phyloP scores from a whole-genome alignment of 1,139 yeast genomes.

The Debaryomyces nepalensis region DNA sequence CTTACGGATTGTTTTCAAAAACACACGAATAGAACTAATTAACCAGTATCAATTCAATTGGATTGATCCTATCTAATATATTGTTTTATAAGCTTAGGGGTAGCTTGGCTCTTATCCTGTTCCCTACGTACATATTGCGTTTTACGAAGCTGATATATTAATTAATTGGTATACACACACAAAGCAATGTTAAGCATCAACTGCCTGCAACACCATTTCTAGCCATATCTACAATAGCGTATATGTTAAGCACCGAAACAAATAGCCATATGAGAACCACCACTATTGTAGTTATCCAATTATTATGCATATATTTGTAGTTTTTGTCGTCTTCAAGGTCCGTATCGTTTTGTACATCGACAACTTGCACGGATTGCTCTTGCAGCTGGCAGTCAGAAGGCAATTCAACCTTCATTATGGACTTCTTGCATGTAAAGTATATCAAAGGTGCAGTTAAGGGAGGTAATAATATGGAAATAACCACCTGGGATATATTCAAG shows the following conservation, averaged over 20 bases:
- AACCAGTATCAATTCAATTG: constrained; percentile 5
- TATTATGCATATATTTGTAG: constrained; percentile 59
- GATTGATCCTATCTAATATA: constrained; percentile 4
- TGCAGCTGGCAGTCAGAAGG: constrained; percentile 21
- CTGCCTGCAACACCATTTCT: constrained; percentile 38
- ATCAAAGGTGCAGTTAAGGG: constrained; percentile 78
- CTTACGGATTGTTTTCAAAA: not conserved
- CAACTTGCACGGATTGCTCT: constrained; percentile 13
- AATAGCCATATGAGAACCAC: constrained; percentile 65
- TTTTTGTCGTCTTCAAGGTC: constrained; percentile 20
- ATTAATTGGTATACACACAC: not conserved
- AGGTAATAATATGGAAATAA: constrained; percentile 72
- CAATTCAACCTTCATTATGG: constrained; percentile 61
- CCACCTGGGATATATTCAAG: constrained; percentile 77
- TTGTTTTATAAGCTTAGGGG: not conserved
- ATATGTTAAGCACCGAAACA: constrained; percentile 65
- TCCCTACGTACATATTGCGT: constrained; percentile 2
- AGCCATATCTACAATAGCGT: constrained; percentile 70
- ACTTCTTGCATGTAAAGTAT: constrained; percentile 68
- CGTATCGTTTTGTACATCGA: constrained; percentile 14
- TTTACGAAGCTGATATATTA: not conserved
- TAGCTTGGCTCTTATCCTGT: no score
- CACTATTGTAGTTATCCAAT: constrained; percentile 56
- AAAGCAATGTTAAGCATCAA: not conserved
- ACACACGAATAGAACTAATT: not conserved